Percentiles rank a stretch among this genome's conserved stretches.
Conservation (phyloP, 2,329 filamentous ascomycete genomes). For the Pseudogymnoascus sp. region DNA sequence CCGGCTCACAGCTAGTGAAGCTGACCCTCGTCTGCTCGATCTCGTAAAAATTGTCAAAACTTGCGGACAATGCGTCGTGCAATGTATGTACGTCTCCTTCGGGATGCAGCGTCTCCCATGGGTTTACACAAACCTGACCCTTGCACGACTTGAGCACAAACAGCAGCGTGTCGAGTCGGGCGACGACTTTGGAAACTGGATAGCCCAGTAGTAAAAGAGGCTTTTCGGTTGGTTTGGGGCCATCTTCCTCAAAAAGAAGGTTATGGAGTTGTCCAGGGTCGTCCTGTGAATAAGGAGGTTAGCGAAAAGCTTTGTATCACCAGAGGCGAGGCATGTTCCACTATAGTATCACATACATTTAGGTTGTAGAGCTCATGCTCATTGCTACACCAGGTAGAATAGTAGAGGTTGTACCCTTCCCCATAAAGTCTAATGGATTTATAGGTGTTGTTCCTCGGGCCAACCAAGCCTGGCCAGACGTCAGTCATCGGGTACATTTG, state of each 20-base stretch:
- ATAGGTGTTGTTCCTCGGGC: slow-evolving; percentile 39
- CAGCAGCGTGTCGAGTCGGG: slow-evolving; percentile 49
- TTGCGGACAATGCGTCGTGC: slow-evolving; percentile 38
- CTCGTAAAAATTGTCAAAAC: slow-evolving; percentile 47
- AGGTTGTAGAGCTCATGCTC: slow-evolving; percentile 60
- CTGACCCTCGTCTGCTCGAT: slow-evolving; percentile 38
- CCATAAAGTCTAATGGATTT: slow-evolving; percentile 38
- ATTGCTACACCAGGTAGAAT: slow-evolving; percentile 61
- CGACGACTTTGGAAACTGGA: slow-evolving; percentile 33
- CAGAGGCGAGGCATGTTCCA: not conserved
- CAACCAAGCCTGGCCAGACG: slow-evolving; percentile 8
- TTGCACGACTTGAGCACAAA: slow-evolving; percentile 55
- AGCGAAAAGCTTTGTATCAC: not conserved
- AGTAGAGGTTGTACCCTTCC: slow-evolving; percentile 50
- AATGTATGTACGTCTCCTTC: slow-evolving; percentile 42
- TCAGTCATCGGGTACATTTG: not conserved
- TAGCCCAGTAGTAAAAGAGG: slow-evolving; percentile 26
- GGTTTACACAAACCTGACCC: slow-evolving; percentile 42
- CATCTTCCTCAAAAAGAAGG: slow-evolving; percentile 14
- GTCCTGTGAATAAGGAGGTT: slow-evolving; percentile 25
- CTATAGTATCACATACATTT: slow-evolving; percentile 32
- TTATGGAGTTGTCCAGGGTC: slow-evolving; percentile 45
- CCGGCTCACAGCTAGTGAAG: slow-evolving; percentile 45
- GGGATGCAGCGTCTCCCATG: slow-evolving; percentile 51
- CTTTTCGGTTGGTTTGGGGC: slow-evolving; percentile 10